Conservation (phyloP, 441 rosid species). For the Corymbia citriodora region DNA sequence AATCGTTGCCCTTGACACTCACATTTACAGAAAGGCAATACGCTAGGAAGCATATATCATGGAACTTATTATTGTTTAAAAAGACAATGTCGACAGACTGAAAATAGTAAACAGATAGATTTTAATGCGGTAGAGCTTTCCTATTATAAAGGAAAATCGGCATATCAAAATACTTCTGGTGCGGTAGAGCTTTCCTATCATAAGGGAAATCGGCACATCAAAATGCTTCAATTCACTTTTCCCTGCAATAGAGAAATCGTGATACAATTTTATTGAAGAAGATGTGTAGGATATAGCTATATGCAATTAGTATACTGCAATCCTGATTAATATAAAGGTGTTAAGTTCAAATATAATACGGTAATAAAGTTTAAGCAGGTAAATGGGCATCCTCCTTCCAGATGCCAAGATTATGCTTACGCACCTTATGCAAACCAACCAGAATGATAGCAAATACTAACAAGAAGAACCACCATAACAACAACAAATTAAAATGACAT, state of each 20-base stretch:
- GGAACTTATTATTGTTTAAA: not conserved
- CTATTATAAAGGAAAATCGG: not conserved
- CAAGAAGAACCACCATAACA: not conserved
- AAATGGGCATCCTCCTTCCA: not conserved
- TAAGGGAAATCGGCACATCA: not conserved
- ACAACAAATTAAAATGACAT: not conserved
- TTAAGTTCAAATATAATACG: not conserved
- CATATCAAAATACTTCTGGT: no score
- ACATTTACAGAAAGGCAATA: not conserved
- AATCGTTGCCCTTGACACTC: not conserved
- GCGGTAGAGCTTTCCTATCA: not conserved
- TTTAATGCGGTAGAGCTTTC: not conserved
- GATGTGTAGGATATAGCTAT: not conserved
- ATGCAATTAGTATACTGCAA: not conserved
- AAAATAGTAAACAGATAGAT: not conserved
- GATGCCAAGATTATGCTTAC: not conserved
- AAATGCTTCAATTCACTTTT: not conserved
- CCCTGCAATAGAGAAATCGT: not conserved
- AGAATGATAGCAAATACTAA: not conserved
- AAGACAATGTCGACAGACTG: not conserved
- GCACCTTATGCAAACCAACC: not conserved
- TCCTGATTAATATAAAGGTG: not conserved
- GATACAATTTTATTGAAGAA: not conserved
- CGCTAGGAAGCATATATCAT: not conserved
- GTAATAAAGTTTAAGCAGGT: not conserved